phyloP scores from a whole-genome alignment of 1,284 basidiomycete genomes.

The Ganoderma leucocontextum region DNA sequence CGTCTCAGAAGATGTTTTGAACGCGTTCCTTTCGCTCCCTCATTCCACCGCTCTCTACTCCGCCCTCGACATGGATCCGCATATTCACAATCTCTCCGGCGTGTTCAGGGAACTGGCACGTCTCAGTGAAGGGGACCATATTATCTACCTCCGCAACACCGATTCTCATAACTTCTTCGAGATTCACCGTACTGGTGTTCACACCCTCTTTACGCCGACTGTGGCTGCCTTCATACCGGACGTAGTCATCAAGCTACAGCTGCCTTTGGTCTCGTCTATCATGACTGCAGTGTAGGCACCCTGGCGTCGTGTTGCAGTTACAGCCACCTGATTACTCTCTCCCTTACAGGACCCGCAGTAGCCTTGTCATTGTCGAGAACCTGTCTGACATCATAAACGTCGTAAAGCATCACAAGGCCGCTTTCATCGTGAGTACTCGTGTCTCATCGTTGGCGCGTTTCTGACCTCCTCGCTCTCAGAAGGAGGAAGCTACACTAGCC shows the following conservation, averaged over 20 bases:
- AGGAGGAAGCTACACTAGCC: slow-evolving; percentile 13
- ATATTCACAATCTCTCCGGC: neutral
- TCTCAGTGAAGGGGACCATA: slow-evolving; percentile 16
- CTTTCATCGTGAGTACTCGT: slow-evolving; percentile 11
- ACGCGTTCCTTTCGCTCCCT: slow-evolving; percentile 7
- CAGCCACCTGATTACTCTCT: slow-evolving; percentile 8
- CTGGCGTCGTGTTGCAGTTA: slow-evolving; percentile 2
- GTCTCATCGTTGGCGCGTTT: neutral
- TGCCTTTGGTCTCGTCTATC: slow-evolving; percentile 12
- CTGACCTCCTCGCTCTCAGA: slow-evolving; percentile 6
- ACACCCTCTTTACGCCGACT: slow-evolving; percentile 11
- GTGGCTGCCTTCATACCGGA: slow-evolving; percentile 20
- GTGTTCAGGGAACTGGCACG: slow-evolving; percentile 11
- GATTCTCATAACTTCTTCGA: slow-evolving; percentile 12
- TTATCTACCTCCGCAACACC: slow-evolving; percentile 15
- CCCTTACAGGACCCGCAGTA: slow-evolving; percentile 3
- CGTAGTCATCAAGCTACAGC: slow-evolving; percentile 20
- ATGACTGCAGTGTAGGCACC: slow-evolving; percentile 14
- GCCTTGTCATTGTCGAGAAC: slow-evolving; percentile 11
- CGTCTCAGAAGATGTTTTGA: slow-evolving; percentile 26
- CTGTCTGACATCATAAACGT: slow-evolving; percentile 14
- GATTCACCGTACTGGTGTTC: slow-evolving; percentile 1
- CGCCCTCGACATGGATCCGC: slow-evolving; percentile 11
- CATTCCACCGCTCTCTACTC: slow-evolving; percentile 12
- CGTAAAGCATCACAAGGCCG: slow-evolving; percentile 14